Percentiles rank a stretch among this genome's conserved stretches.
Evolutionary conservation across 2,329 filamentous ascomycete species (phyloP).

Genomic region (Fusarium subtropicale): DNA sequence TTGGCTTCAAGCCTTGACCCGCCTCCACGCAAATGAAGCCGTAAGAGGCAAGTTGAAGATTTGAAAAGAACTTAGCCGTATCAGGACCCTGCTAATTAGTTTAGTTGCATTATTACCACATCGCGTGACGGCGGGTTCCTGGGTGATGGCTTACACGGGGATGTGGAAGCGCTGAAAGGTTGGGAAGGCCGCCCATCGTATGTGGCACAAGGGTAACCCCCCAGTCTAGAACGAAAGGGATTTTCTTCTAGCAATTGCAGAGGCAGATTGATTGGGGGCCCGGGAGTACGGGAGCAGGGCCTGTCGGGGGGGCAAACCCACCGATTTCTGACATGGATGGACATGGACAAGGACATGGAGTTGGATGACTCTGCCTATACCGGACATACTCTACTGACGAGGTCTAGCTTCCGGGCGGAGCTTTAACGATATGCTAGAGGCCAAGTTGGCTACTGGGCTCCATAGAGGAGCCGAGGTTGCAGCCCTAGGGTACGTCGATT

Average conservation of each 20-base stretch:
- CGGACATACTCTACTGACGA: slow-evolving; percentile 6
- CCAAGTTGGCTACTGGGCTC: neutral
- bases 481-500: slow-evolving; percentile 18
- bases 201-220: neutral
- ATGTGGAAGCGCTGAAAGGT: slow-evolving; percentile 4
- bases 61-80: slow-evolving; percentile 13
- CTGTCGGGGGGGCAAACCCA: neutral
- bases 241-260: slow-evolving; percentile 13
- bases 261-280: slow-evolving; percentile 22
- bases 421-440: neutral
- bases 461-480: slow-evolving; percentile 15
- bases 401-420: slow-evolving; percentile 26
- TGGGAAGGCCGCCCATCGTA: neutral
- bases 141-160: slow-evolving; percentile 35
- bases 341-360: neutral
- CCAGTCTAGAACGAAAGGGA: slow-evolving; percentile 23
- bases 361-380: neutral
- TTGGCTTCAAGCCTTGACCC: slow-evolving; percentile 30
- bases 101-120: slow-evolving; percentile 5
- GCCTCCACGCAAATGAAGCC: slow-evolving; percentile 32
- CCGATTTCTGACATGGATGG: slow-evolving; percentile 4
- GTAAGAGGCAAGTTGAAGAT: slow-evolving; percentile 13
- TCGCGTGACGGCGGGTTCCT: slow-evolving; percentile 43
- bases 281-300: slow-evolving; percentile 2
- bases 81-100: slow-evolving; percentile 6